Percentiles rank a stretch among this genome's conserved stretches.
Evolutionary conservation across 2,329 filamentous ascomycete genomes (phyloP).

Genomic region (Pseudogymnoascus sp.): DNA sequence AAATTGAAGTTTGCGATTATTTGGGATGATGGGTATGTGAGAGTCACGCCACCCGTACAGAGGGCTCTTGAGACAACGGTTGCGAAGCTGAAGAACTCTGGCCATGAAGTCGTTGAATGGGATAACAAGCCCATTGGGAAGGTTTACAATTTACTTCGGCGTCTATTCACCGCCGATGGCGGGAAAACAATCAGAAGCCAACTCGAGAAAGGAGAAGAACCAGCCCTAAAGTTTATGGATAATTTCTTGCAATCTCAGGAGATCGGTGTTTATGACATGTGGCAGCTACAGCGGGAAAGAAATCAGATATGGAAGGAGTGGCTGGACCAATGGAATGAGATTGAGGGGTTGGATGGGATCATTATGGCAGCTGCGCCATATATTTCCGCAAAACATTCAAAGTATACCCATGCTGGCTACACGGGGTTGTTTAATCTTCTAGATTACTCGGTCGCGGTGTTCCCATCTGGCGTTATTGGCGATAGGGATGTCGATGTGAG

Average conservation of each 20-base stretch:
- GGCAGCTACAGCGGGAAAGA: constrained; percentile 27
- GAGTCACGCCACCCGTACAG: constrained; percentile 33
- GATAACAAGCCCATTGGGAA: constrained; percentile 3
- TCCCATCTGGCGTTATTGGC: background rate
- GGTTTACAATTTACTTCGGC: background rate
- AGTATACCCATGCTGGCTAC: constrained; percentile 20
- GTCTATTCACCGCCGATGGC: constrained; percentile 19
- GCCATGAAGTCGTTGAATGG: constrained; percentile 28
- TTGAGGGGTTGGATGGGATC: constrained; percentile 22
- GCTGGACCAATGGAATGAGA: constrained; percentile 22
- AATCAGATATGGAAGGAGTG: constrained; percentile 32
- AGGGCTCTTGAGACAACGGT: constrained; percentile 30
- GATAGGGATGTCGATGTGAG: background rate
- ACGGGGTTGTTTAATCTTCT: constrained; percentile 28
- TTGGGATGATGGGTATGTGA: constrained; percentile 30
- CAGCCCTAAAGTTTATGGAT: constrained; percentile 25
- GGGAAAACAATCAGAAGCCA: constrained; percentile 26
- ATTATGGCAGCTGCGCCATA: constrained; percentile 29
- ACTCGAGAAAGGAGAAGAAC: constrained; percentile 20
- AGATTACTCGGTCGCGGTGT: constrained; percentile 18
- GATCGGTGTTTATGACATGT: constrained; percentile 18
- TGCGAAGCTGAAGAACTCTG: constrained; percentile 28
- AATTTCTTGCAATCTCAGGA: constrained; percentile 20
- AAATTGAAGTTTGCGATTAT: constrained; percentile 34
- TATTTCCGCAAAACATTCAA: constrained; percentile 27